Conservation (phyloP, 306 rosid genomes). For the Alnus rubra region DNA sequence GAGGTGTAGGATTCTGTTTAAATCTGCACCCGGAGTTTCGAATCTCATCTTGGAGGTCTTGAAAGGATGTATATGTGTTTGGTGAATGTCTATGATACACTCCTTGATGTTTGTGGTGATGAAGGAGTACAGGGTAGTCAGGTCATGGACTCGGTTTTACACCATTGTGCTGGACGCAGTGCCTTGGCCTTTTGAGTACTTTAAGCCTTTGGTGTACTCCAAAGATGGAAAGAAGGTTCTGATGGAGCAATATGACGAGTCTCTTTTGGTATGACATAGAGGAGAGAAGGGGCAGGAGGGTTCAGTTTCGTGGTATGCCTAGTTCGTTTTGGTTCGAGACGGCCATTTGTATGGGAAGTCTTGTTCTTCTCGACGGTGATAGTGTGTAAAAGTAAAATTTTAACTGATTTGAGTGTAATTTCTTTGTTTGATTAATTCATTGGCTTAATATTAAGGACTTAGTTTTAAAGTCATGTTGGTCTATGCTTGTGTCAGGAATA, state of each 20-base stretch:
- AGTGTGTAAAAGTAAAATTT: too few relatives aligned
- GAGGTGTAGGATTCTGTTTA: not conserved
- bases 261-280: not conserved
- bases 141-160: not conserved
- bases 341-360: not conserved
- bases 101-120: not conserved
- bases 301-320: not conserved
- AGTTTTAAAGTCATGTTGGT: too few relatives aligned
- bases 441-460: too few relatives aligned
- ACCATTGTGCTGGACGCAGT: not conserved
- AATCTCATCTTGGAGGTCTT: not conserved
- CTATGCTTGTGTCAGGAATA: too few relatives aligned
- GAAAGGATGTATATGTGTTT: not conserved
- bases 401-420: too few relatives aligned
- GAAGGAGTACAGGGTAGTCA: not conserved
- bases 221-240: not conserved
- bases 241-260: not conserved
- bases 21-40: too few relatives aligned
- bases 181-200: not conserved
- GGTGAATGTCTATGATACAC: not conserved
- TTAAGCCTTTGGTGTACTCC: not conserved
- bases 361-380: not conserved
- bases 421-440: too few relatives aligned
- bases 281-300: not conserved
- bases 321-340: not conserved